Conservation (phyloP, 345 rosid species). For the Pugionium dolabratum region DNA sequence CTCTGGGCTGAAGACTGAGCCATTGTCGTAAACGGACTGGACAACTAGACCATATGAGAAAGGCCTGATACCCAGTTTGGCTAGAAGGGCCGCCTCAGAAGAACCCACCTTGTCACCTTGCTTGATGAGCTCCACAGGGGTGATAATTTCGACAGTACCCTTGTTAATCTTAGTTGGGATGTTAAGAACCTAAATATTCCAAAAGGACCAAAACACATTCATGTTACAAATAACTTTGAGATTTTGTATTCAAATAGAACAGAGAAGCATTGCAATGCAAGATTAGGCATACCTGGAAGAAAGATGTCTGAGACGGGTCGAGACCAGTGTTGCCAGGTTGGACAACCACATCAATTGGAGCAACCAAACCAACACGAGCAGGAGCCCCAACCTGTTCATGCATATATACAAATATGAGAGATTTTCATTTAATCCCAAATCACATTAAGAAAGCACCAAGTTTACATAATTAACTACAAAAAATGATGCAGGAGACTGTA, state of each 20-base stretch:
- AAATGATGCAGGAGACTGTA: not conserved
- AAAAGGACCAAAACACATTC: not conserved
- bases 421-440: not conserved
- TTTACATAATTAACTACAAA: not conserved
- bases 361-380: slow-evolving; percentile 97
- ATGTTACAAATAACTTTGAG: not conserved
- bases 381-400: slow-evolving; percentile 89
- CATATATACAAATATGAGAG: not conserved
- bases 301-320: slow-evolving; percentile 96
- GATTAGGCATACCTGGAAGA: slow-evolving; percentile 72
- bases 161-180: slow-evolving; percentile 96
- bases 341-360: slow-evolving; percentile 93
- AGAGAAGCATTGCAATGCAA: not conserved
- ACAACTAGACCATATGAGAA: slow-evolving; percentile 87
- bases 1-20: slow-evolving; percentile 83
- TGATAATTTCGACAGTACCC: slow-evolving; percentile 91
- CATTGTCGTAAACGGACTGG: slow-evolving; percentile 65
- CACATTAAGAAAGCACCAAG: not conserved
- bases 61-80: slow-evolving; percentile 88
- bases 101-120: slow-evolving; percentile 96
- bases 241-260: not conserved
- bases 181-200: slow-evolving; percentile 63
- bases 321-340: slow-evolving; percentile 99
- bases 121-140: slow-evolving; percentile 85
- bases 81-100: slow-evolving; percentile 89